Evolutionary conservation across 345 rosid genomes (phyloP).

Genomic region (Brassica carinata): DNA sequence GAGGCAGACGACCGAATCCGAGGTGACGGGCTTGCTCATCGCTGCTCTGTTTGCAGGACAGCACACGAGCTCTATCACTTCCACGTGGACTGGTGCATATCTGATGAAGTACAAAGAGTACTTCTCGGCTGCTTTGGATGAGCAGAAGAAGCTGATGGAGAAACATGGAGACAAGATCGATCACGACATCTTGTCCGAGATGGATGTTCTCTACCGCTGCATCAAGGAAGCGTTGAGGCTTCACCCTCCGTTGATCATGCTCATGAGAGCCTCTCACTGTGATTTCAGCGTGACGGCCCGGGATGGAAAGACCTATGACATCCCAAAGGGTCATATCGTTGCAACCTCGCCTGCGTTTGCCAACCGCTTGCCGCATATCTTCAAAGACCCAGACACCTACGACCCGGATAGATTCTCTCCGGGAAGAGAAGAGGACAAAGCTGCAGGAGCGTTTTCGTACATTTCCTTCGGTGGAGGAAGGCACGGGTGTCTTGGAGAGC

Average conservation of each 20-base stretch:
- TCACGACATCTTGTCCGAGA: conserved; percentile 91
- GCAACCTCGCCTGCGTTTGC: conserved; percentile 98
- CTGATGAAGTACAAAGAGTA: conserved; percentile 66
- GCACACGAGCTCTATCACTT: conserved; percentile 99
- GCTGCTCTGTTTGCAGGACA: conserved; percentile 99
- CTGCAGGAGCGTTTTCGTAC: conserved; percentile 83
- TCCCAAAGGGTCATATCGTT: conserved; percentile 92
- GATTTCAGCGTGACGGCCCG: conserved; percentile 78
- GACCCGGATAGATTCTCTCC: conserved; percentile 81
- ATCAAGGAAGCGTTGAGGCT: conserved; percentile 97
- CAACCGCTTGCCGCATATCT: conserved; percentile 82
- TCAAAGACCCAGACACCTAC: conserved; percentile 74
- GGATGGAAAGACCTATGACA: conserved; percentile 81
- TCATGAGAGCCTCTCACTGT: conserved; percentile 77
- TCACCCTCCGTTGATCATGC: conserved; percentile 95
- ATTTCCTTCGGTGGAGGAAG: conserved; percentile 98
- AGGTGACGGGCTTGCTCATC: conserved; percentile 91
- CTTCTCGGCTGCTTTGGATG: conserved; percentile 64
- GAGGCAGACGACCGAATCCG: conserved; percentile 80
- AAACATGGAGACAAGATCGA: conserved; percentile 89
- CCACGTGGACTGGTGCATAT: conserved; percentile 96
- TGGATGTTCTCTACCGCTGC: conserved; percentile 87
- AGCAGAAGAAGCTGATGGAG: conserved; percentile 69
- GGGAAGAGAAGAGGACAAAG: conserved; percentile 97
- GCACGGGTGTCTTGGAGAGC: conserved; percentile 99